Evolutionary conservation across 2,329 filamentous ascomycete genomes (phyloP).

Genomic region (Camillea tinctor): DNA sequence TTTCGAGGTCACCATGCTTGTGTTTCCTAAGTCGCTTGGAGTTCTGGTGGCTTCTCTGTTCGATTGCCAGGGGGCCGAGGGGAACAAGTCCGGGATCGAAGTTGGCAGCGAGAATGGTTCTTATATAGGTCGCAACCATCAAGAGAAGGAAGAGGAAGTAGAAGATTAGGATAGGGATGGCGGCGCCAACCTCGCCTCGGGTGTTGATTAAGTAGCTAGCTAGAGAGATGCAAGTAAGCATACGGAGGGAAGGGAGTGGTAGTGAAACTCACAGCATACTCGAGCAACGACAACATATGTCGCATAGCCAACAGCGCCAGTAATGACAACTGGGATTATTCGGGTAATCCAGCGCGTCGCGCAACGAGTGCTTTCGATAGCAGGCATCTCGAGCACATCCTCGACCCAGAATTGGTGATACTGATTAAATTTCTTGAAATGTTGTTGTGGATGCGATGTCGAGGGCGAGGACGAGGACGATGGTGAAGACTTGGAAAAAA

Average conservation of each 20-base stretch:
- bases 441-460: background rate
- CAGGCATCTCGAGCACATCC: conserved; percentile 31
- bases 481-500: too few relatives aligned
- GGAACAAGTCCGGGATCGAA: conserved; percentile 73
- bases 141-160: conserved; percentile 72
- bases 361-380: conserved; percentile 37
- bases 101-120: conserved; percentile 67
- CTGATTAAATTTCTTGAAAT: background rate
- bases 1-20: conserved; percentile 32
- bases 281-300: conserved; percentile 69
- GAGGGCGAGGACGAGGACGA: background rate
- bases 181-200: conserved; percentile 51
- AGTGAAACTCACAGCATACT: conserved; percentile 60
- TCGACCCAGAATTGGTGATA: conserved; percentile 14
- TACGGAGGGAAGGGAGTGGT: background rate
- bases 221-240: conserved; percentile 31
- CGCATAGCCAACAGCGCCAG: conserved; percentile 64
- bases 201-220: conserved; percentile 68
- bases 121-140: conserved; percentile 66
- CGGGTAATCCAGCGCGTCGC: conserved; percentile 60
- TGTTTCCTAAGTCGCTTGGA: conserved; percentile 21
- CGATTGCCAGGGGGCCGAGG: conserved; percentile 47
- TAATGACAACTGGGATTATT: conserved; percentile 68
- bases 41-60: conserved; percentile 21
- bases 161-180: conserved; percentile 67